phyloP scores from a whole-genome alignment of 1,139 yeast genomes.

The Pichia sp. region DNA sequence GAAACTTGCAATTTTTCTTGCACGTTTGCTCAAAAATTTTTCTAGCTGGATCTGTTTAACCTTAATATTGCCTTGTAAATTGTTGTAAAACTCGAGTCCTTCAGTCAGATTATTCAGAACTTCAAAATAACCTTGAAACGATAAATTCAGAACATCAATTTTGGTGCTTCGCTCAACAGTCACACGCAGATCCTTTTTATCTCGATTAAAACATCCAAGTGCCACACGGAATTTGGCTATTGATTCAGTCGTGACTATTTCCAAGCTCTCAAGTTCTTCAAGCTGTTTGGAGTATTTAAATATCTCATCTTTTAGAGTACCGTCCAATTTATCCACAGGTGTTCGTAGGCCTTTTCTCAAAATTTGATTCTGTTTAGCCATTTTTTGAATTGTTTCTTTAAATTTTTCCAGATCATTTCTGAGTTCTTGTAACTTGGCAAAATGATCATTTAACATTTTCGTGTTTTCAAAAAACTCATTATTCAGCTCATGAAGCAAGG shows the following conservation, averaged over 20 bases:
- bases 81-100: constrained; percentile 64
- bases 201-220: constrained; percentile 30
- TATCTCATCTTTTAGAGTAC: constrained; percentile 24
- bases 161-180: constrained; percentile 36
- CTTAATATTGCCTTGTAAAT: constrained; percentile 42
- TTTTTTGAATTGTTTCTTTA: not conserved
- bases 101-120: constrained; percentile 54
- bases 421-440: constrained; percentile 33
- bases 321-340: constrained; percentile 21
- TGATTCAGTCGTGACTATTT: constrained; percentile 33
- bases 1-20: not conserved
- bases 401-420: constrained; percentile 12
- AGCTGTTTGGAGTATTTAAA: constrained; percentile 34
- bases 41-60: constrained; percentile 44
- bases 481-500: constrained; percentile 33
- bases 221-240: constrained; percentile 37
- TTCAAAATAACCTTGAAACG: constrained; percentile 46
- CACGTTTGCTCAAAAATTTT: constrained; percentile 25
- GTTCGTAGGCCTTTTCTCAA: not conserved
- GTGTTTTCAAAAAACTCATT: constrained; percentile 26
- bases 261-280: constrained; percentile 29
- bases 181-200: constrained; percentile 25
- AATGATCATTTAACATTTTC: constrained; percentile 27
- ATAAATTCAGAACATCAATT: constrained; percentile 46
- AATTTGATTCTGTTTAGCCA: not conserved